phyloP scores from a whole-genome alignment of 176 grass and related monocot species.

The Bolboschoenus planiculmis region DNA sequence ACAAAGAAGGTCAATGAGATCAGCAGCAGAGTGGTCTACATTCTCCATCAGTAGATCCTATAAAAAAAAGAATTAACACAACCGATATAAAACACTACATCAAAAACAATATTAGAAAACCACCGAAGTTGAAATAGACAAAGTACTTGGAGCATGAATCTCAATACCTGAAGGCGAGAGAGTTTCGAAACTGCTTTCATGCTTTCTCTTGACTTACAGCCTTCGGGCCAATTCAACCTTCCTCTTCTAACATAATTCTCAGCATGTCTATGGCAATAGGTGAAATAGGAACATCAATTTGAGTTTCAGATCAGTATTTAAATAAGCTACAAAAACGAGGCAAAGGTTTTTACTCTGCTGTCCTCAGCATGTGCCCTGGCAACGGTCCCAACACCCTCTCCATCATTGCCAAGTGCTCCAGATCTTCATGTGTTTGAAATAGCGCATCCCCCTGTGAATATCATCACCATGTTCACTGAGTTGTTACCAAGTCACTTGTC shows the following conservation, averaged over 20 bases:
- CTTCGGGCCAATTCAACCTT: constrained; percentile 86
- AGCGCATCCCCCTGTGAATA: constrained; percentile 33
- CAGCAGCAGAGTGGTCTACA: constrained; percentile 41
- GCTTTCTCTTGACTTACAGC: constrained; percentile 62
- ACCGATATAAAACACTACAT: background rate
- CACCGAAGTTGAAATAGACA: background rate
- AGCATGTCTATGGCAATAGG: constrained; percentile 39
- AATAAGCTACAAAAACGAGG: background rate
- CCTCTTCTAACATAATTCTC: constrained; percentile 79
- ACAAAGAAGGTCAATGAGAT: constrained; percentile 66
- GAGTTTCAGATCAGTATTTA: background rate
- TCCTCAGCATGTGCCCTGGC: constrained; percentile 30
- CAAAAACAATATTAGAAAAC: background rate
- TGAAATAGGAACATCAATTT: background rate
- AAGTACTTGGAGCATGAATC: background rate
- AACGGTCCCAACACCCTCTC: constrained; percentile 36
- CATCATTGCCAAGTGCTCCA: constrained; percentile 53
- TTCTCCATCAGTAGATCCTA: constrained; percentile 70
- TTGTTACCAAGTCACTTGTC: background rate
- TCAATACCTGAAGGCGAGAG: constrained; percentile 60
- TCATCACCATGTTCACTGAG: background rate
- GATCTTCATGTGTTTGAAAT: constrained; percentile 45
- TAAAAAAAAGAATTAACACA: background rate
- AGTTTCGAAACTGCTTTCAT: constrained; percentile 78
- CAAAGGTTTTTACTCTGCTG: constrained; percentile 23